Evolutionary conservation across 495 filamentous ascomycete species (phyloP), one percentile per base, ranked within the genome.

Genomic region (Penicillium waksmanii): DNA sequence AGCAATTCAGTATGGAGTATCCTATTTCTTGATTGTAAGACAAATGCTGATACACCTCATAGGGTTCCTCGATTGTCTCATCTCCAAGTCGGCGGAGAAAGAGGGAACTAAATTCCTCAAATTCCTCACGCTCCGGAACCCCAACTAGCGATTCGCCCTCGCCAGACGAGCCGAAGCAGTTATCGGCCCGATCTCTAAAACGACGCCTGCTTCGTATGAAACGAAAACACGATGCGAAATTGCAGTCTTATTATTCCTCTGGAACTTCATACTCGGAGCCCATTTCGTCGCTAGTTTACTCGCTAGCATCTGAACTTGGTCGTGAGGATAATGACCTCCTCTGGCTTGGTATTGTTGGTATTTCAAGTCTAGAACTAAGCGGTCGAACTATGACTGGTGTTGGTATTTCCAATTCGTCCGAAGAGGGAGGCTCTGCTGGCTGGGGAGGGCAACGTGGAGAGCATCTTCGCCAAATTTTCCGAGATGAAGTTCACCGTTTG

Each of bases 311-410:
- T 2, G 95, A 97, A 63, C 84, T 98, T 11, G 96, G 94, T 57
- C 88, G 92, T 42, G 95, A 98, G 78, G 94, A 98, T 67, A 98
- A 98, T 65, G 93, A 98, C 65, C 77, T 97, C 31, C 85, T 98
- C 31, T 98, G 95, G 95, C 82, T 96, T 48, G 84, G 92, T 10
- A 97, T 98, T 62, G 89, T 98, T 21, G 95, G 95, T 11, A 90
- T 96, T 38, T 90, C 89, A 21, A 95, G 92, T 35, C 86, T 95
- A 70, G 94, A 97, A 69, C 84, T 97, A 0, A 96, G 93, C 58
- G 94, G 94, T 13, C 89, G 90, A 38, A 91, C 88, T 11, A 89
- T 89, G 60, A 87, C 88, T 6, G 92, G 92, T 23, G 81, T 96
- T 7, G 88, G 88, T 19, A 87, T 93, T n/a, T 82, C 87, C 6